These are phyloP conservation scores for Sclerotinia spermophila DNA, from an alignment of 2,329 filamentous ascomycete species.

Conservation along the genomic window DNA sequence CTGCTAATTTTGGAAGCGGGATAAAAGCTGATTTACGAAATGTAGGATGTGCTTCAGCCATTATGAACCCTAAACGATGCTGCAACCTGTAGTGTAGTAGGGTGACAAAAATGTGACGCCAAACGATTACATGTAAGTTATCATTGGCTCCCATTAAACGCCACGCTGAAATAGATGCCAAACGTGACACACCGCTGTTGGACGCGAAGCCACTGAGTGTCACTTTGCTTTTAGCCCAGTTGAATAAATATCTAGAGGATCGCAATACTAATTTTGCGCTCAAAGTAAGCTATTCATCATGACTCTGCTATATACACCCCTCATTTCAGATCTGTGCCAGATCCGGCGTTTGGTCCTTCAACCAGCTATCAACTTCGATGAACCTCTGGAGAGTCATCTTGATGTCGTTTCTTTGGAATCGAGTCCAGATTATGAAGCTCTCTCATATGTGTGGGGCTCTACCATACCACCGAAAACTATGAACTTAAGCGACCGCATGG, in stretches of 20 bases:
- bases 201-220: neutral
- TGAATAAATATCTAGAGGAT: neutral
- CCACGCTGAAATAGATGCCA: constrained; percentile 1
- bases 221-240: accelerated
- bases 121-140: neutral
- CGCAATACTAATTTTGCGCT: no score
- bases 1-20: neutral
- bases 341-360: constrained; percentile 17
- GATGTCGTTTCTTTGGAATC: constrained; percentile 14
- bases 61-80: neutral
- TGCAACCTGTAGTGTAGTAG: neutral
- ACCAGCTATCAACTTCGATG: neutral
- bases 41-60: neutral
- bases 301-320: neutral
- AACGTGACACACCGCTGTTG: neutral
- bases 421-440: constrained; percentile 18
- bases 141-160: constrained; percentile 2
- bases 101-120: neutral
- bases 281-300: neutral
- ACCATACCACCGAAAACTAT: neutral
- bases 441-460: constrained; percentile 21
- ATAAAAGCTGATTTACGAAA: neutral
- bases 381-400: constrained; percentile 12
- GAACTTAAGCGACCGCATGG: neutral
- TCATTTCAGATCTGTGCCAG: neutral